These are phyloP conservation scores for Colletotrichum tanaceti DNA, from an alignment of 2,329 filamentous ascomycete species.

Conservation along the genomic window DNA sequence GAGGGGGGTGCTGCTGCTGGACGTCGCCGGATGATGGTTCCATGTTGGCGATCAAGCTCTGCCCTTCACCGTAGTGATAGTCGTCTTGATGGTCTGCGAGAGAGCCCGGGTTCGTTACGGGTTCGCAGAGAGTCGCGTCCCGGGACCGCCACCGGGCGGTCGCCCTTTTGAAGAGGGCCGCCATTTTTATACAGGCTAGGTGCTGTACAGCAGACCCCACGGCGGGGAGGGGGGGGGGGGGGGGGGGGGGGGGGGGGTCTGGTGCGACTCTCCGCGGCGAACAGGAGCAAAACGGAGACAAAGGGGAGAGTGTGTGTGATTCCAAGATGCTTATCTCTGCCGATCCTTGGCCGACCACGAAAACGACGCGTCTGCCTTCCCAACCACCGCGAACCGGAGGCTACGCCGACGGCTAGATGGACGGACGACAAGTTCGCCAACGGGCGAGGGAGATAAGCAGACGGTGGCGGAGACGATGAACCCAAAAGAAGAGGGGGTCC, in stretches of 20 bases:
- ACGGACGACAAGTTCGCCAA: too few species aligned
- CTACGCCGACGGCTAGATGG: not conserved
- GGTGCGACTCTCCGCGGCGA: constrained; percentile 24
- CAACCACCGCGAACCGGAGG: constrained; percentile 20
- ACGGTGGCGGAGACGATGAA: not conserved
- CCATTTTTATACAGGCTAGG: too few species aligned
- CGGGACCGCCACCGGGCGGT: constrained; percentile 3
- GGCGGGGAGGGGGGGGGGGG: not conserved
- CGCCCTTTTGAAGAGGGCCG: constrained; percentile 30
- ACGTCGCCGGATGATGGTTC: constrained; percentile 22
- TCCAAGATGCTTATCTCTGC: constrained; percentile 28
- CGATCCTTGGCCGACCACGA: constrained; percentile 23
- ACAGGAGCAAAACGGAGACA: not conserved
- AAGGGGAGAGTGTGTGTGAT: not conserved
- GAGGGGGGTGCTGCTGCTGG: constrained; percentile 20
- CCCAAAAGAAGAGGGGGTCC: not conserved
- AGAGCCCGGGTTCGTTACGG: constrained; percentile 9
- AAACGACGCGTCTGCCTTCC: not conserved
- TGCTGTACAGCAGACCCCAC: not conserved
- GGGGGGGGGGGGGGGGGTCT: not conserved
- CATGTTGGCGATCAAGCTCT: constrained; percentile 35
- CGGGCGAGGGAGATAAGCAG: constrained; percentile 26
- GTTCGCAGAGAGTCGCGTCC: not conserved
- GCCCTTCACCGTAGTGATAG: constrained; percentile 22
- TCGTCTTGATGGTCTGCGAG: not conserved